phyloP scores from a whole-genome alignment of 2,329 filamentous ascomycete genomes.

The Fusarium sp. region DNA sequence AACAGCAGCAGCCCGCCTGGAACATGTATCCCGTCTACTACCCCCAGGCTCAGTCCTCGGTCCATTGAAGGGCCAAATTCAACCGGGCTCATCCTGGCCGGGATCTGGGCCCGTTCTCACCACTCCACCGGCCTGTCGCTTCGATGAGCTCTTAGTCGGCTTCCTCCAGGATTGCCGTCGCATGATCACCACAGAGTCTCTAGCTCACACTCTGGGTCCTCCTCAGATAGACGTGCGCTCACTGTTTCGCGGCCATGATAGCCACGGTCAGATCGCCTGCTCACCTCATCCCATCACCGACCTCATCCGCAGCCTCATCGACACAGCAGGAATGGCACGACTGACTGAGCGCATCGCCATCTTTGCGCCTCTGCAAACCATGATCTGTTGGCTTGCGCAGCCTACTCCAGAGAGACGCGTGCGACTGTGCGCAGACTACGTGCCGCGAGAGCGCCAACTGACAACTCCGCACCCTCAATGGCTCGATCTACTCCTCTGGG shows the following conservation, averaged over 20 bases:
- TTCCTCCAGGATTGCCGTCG: conserved; percentile 50
- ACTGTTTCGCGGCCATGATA: conserved; percentile 43
- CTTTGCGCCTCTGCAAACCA: conserved; percentile 45
- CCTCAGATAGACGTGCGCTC: conserved; percentile 46
- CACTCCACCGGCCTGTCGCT: conserved; percentile 43
- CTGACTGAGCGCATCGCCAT: conserved; percentile 46
- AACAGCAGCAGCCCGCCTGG: conserved; percentile 44
- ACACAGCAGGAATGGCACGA: conserved; percentile 41
- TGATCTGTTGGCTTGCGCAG: conserved; percentile 44
- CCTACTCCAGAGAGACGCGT: conserved; percentile 45
- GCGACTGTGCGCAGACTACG: conserved; percentile 32
- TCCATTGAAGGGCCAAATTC: conserved; percentile 43
- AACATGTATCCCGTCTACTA: conserved; percentile 49
- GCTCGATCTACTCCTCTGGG: conserved; percentile 48
- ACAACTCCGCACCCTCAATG: conserved; percentile 44
- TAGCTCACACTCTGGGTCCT: conserved; percentile 46
- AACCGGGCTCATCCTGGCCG: conserved; percentile 43
- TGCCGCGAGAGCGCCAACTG: conserved; percentile 43
- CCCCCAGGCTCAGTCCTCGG: conserved; percentile 45
- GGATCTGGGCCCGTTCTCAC: conserved; percentile 46
- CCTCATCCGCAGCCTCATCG: conserved; percentile 43
- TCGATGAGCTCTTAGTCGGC: conserved; percentile 48
- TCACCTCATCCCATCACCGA: conserved; percentile 46
- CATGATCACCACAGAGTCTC: conserved; percentile 42
- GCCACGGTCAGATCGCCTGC: conserved; percentile 30